These are phyloP conservation scores for Taphrina deformans DNA, from an alignment of 1,139 yeast species.

Conservation along the genomic window DNA sequence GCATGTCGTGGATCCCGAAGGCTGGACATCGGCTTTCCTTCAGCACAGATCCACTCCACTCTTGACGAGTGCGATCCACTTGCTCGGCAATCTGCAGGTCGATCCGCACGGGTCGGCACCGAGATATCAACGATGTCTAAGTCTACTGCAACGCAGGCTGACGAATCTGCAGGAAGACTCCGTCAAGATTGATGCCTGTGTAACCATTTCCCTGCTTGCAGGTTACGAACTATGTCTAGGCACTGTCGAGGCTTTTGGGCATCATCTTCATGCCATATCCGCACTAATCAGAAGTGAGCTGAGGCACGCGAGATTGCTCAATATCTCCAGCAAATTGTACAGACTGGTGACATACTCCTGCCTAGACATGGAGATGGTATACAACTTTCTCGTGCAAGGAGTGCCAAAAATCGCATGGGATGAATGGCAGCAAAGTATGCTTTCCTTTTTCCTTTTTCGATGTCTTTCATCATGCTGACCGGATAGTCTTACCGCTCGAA, in stretches of 20 bases:
- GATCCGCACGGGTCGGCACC: neutral
- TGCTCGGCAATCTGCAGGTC: neutral
- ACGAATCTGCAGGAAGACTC: neutral
- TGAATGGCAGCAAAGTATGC: neutral
- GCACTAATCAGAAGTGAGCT: neutral
- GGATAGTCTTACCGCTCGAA: neutral
- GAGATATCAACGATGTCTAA: neutral
- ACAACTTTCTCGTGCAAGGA: neutral
- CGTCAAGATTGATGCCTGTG: neutral
- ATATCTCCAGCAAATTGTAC: neutral
- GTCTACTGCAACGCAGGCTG: neutral
- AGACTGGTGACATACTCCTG: neutral
- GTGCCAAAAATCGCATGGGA: neutral
- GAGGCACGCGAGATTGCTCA: neutral
- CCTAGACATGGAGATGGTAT: neutral
- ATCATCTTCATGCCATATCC: neutral
- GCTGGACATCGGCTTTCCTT: neutral
- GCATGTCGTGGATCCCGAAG: constrained; percentile 1
- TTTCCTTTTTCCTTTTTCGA: neutral
- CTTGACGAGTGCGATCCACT: neutral
- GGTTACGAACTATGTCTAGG: neutral
- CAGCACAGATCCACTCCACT: constrained; percentile 1
- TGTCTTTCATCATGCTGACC: neutral
- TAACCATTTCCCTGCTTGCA: neutral
- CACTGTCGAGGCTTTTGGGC: neutral